A percentile compares a stretch with the other conserved stretches of the same genome.
phyloP scores from a whole-genome alignment of 805 yeast species.

The Candida stauntonica region DNA sequence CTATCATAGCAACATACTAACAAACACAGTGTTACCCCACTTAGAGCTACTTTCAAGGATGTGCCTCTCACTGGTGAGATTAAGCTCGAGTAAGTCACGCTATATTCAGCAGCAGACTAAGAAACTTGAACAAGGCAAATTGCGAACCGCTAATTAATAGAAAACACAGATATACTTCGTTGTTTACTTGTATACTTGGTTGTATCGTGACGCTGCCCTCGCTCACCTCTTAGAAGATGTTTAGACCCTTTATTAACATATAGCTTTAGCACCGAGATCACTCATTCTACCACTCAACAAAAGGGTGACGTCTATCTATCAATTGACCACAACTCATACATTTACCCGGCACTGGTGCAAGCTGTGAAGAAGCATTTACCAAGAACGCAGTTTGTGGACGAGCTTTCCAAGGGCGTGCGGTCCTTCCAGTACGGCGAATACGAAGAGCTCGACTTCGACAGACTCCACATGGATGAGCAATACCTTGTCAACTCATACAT shows the following conservation, averaged over 20 bases:
- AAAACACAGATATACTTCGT: no score
- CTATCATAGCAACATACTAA: slow-evolving; percentile 14
- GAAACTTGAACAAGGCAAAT: not conserved
- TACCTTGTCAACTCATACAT: slow-evolving; percentile 78
- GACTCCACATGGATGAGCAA: slow-evolving; percentile 37
- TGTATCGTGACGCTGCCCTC: no score
- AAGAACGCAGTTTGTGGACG: slow-evolving; percentile 24
- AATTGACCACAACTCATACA: slow-evolving; percentile 34
- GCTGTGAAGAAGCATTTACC: slow-evolving; percentile 33
- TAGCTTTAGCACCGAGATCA: not conserved
- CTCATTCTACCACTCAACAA: not conserved
- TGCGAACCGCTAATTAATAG: no score
- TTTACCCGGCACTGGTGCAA: slow-evolving; percentile 34
- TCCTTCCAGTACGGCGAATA: slow-evolving; percentile 84
- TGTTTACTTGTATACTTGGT: no score
- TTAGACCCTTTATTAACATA: not conserved
- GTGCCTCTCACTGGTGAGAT: slow-evolving; percentile 59
- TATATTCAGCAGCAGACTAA: not conserved
- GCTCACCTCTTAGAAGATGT: no score
- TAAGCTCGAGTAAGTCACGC: slow-evolving; percentile 30
- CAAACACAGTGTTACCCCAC: slow-evolving; percentile 59
- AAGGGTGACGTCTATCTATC: slow-evolving; percentile 22
- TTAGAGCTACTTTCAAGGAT: slow-evolving; percentile 66
- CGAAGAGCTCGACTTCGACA: slow-evolving; percentile 80
- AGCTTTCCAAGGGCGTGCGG: slow-evolving; percentile 25